Base-by-base conservation (phyloP, 306 rosid genomes). In the Urtica urens region DNA sequence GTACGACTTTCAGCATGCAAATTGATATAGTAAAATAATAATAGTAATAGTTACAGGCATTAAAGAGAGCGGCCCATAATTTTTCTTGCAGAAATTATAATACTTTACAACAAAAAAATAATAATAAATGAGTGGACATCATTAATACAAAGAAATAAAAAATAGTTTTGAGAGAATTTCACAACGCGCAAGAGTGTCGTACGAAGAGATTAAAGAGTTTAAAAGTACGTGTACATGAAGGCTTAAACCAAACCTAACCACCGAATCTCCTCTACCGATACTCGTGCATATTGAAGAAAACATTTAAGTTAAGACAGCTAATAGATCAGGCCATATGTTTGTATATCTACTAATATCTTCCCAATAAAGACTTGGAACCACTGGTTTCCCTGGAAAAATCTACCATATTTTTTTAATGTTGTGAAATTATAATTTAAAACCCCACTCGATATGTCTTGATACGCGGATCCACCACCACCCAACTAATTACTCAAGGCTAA, bases 271-370 rank as follows among this genome's bases (percentile, higher is more conserved):
- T 25, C 40, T 35, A 23, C 30, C 19, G 3, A 46, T 46, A 14
- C 7, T 11, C 25, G 16, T 11, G 51, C 17, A 13, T 14, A 19
- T 6, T 46, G 33, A 13, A 46, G 33, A 46, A 13, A 43, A 5
- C 23, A 19, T 23, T 1, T 23, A 29, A 46, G 4, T 23, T 4
- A 46, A 41, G 16, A 46, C 19, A 46, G 51, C 51, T 23, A 46
- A 22, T n/a, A n/a, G n/a, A n/a, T n/a, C n/a, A 12, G 7, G 51
- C 33, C 51, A 46, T 18, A 18, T 46, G 31, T 23, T 35, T 46
- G 51, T 12, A 24, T 46, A 29, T 12, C 51, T 35, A 35, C n/a
- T n/a, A n/a, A n/a, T n/a, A n/a, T n/a, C 46, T 41, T 41, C n/a
- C 51, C 51, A 20, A 38, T 7, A 9, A n/a, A 43, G 26, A 12